Base-by-base conservation (phyloP, 768 basidiomycete genomes). In the Mrakia hoshinonis region DNA sequence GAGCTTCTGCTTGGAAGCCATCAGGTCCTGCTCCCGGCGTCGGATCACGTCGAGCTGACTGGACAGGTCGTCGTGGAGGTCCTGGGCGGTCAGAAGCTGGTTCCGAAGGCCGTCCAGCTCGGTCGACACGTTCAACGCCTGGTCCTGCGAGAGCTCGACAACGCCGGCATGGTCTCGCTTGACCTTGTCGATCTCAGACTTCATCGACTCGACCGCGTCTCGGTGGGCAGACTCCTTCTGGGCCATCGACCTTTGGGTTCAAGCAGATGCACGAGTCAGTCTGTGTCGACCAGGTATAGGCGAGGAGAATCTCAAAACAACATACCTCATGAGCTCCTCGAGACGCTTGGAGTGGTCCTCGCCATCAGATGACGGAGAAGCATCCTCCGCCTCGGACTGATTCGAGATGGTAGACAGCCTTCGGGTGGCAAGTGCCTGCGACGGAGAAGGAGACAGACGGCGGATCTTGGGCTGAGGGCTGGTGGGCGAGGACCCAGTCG, bases 141-240 rank as follows among this genome's bases (percentile, higher is more conserved):
- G 72, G 76, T 95, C 89, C 68, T 89, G 84, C 18, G 90, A 90
- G 52, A 94, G 83, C 9, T 87, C 85, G 9, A 85, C 87, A 24
- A 97, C 82, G 65, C 89, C 90, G 69, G 94, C 91, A 63, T 91
- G 85, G 77, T 91, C 89, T 51, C 89, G 84, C 69, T 87, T 87
- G 83, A 75, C 75, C 58, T 75, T 75, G 1, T 74, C 78, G 29
- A 96, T 82, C 76, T 94, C 86, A 18, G 81, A 77, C 54, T 86
- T 87, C 74, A 97, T 83, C 39, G 82, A 81, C 51, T 91, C 87
- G 34, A 96, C 89, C 29, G 85, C 78, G 76, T 95, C 91, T 46
- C 86, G 86, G 78, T 98, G 95, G 43, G 87, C 83, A 4, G 91
- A 89, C 79, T 99, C 96, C 79, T 98, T 98, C 81, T 91, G 89